Evolutionary conservation across 768 basidiomycete species (phyloP).

Genomic region (Leccinum disarticulatum): DNA sequence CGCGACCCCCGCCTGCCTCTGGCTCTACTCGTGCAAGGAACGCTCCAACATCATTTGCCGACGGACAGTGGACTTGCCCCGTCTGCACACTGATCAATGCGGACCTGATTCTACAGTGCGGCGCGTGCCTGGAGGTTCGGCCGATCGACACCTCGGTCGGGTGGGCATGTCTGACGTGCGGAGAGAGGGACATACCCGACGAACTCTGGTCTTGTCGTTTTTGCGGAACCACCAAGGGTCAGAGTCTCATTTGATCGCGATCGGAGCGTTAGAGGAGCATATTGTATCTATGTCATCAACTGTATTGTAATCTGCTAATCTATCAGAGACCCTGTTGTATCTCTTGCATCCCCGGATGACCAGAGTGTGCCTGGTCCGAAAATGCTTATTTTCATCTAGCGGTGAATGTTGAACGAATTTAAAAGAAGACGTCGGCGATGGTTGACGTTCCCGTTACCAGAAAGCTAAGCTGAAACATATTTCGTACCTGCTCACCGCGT

Average conservation of each 20-base stretch:
- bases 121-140: conserved; percentile 50
- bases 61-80: conserved; percentile 50
- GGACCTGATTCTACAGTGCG: conserved; percentile 50
- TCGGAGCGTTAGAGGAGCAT: background rate
- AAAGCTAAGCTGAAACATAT: conserved; percentile 35
- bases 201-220: conserved; percentile 73
- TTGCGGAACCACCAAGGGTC: conserved; percentile 66
- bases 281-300: background rate
- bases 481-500: too few species aligned
- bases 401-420: too few species aligned
- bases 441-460: conserved; percentile 46
- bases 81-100: conserved; percentile 70
- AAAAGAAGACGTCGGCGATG: too few species aligned
- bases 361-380: too few species aligned
- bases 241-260: conserved; percentile 16
- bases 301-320: background rate
- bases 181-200: conserved; percentile 58
- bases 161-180: conserved; percentile 70
- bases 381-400: too few species aligned
- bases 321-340: too few species aligned
- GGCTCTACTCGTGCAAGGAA: background rate
- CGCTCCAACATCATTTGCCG: background rate
- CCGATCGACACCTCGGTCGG: conserved; percentile 39
- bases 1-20: background rate
- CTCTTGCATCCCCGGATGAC: too few species aligned